Evolutionary conservation across 306 rosid genomes (phyloP).

Genomic region (Cucumis sativus): Cucumber_9930_V3 NC_026656.2:14219001-14219500

Average conservation of each 20-base stretch:
- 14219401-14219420: background rate
- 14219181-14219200: slow-evolving; percentile 12
- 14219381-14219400: background rate
- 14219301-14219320: slow-evolving; percentile 42
- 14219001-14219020: slow-evolving; percentile 51
- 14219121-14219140: slow-evolving; percentile 55
- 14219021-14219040: slow-evolving; percentile 67
- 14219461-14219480: no score
- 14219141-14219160: slow-evolving; percentile 10
- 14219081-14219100: slow-evolving; percentile 87
- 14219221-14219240: slow-evolving; percentile 10
- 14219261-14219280: slow-evolving; percentile 16
- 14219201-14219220: slow-evolving; percentile 25
- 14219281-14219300: slow-evolving; percentile 41
- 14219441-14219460: background rate
- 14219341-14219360: background rate
- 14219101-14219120: slow-evolving; percentile 83
- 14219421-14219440: slow-evolving; percentile 2
- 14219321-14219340: slow-evolving; percentile 25
- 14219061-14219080: slow-evolving; percentile 31
- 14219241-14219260: background rate
- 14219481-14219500: no score
- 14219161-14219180: slow-evolving; percentile 19
- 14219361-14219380: slow-evolving; percentile 4
- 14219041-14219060: slow-evolving; percentile 69